These are phyloP conservation scores for Umbilicus rupestris DNA, from an alignment of 164 flowering plant species.

Conservation along the genomic window DNA sequence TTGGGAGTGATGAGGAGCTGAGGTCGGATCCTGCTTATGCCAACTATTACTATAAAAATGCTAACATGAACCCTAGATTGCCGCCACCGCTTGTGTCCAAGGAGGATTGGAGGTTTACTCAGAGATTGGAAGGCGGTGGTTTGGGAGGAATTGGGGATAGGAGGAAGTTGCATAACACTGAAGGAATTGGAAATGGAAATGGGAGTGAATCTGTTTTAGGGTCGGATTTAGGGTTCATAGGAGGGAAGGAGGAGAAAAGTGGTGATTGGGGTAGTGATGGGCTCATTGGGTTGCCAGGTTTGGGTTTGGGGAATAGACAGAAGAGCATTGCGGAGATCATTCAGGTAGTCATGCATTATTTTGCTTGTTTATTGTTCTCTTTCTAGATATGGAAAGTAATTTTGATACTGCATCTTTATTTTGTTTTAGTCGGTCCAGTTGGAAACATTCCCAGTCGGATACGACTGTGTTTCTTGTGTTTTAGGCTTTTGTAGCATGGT, in stretches of 20 bases:
- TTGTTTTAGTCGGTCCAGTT: no score
- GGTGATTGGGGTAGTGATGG: conserved; percentile 64
- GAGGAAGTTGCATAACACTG: conserved; percentile 24
- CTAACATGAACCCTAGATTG: conserved; percentile 64
- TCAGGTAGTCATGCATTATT: conserved; percentile 38
- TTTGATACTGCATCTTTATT: no score
- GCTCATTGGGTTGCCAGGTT: conserved; percentile 58
- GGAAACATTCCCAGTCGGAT: no score
- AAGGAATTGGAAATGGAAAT: not conserved
- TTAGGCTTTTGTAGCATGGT: not conserved
- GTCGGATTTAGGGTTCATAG: conserved; percentile 36
- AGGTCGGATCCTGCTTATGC: conserved; percentile 69
- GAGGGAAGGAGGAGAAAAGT: conserved; percentile 21
- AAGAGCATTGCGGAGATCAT: conserved; percentile 63
- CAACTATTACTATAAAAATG: conserved; percentile 56
- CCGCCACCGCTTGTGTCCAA: conserved; percentile 72
- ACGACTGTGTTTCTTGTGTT: not conserved
- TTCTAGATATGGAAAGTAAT: not conserved
- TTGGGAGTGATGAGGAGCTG: conserved; percentile 45
- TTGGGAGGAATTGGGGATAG: conserved; percentile 58
- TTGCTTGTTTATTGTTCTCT: not conserved
- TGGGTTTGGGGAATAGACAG: conserved; percentile 54
- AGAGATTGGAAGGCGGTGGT: conserved; percentile 40
- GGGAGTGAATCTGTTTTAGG: conserved; percentile 21
- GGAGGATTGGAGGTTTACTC: conserved; percentile 67